Base-by-base conservation (phyloP, 1,284 basidiomycete species). In the Ustanciosporium gigantosporum region DNA sequence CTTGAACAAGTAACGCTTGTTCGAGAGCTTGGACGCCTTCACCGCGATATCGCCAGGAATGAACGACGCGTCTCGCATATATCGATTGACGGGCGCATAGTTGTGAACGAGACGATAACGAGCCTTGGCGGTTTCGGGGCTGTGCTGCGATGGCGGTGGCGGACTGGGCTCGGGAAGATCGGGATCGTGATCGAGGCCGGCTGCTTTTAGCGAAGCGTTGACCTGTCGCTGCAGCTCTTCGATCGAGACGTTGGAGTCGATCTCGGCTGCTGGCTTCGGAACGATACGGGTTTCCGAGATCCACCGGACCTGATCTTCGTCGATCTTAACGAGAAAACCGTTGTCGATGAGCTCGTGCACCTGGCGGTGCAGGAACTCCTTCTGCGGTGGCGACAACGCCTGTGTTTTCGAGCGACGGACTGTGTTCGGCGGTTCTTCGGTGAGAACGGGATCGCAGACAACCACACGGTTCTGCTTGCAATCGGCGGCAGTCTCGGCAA, bases 211-310 rank as follows among this genome's bases (percentile, higher is more conserved):
- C 20, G 8, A 14, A 9, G 8, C 7, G 16, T 34, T 34, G 8
- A 17, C 32, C 7, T 9, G 32, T 34, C 8, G 32, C 7, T 17
- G 32, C 9, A 34, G 32, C 32, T 34, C 32, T 16, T 34, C 8
- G 8, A 34, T 8, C 7, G 32, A 34, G 14, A 41, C 39, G 25
- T 41, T 41, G 14, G 25, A 29, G 6, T 41, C 16, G 17, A 41
- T 41, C 17, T 41, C 39, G 3, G 39, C 25, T 11, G 39, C 5
- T 16, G 25, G 39, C 25, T 31, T 41, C 11, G 25, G 39, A 5
- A 41, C 39, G 6, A 41, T 41, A 19, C 25, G 39, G 6, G 39
- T 41, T 16, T 41, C 39, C 6, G 39, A 41, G 16, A 41, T 17
- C 39, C 39, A 41, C 3, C 39, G 25, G 21, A 41, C 39, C 25